A percentile compares a stretch with the other conserved stretches of the same genome.
These are phyloP conservation scores for Aspergillus hancockii DNA, from an alignment of 495 filamentous ascomycete genomes.

Conservation along the genomic window DNA sequence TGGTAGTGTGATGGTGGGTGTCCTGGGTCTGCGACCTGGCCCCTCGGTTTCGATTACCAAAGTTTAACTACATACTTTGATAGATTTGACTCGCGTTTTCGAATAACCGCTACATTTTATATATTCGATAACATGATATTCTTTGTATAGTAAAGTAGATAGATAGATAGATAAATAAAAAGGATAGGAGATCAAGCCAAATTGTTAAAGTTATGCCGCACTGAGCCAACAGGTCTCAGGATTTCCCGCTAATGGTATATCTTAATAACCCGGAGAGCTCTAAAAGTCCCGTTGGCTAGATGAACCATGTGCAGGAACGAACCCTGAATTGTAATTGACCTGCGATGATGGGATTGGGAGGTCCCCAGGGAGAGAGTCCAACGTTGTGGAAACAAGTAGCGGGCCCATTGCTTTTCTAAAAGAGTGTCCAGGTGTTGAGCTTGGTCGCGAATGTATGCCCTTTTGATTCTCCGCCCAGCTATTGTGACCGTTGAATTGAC, in stretches of 20 bases:
- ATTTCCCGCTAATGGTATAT: neutral
- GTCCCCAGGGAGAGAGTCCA: slow-evolving; percentile 37
- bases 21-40: too few relatives aligned
- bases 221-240: neutral
- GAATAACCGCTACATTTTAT: neutral
- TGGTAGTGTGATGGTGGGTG: too few relatives aligned
- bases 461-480: slow-evolving; percentile 33
- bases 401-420: slow-evolving; percentile 26
- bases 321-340: slow-evolving; percentile 35
- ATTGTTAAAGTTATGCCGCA: neutral
- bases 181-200: neutral
- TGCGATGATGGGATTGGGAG: slow-evolving; percentile 36
- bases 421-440: slow-evolving; percentile 24
- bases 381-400: slow-evolving; percentile 27
- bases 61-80: too few relatives aligned
- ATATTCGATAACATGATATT: neutral
- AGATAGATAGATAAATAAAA: neutral
- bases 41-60: too few relatives aligned
- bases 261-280: neutral
- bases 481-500: slow-evolving; percentile 28
- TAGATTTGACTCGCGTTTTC: too few relatives aligned
- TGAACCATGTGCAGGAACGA: slow-evolving; percentile 31
- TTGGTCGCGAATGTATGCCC: slow-evolving; percentile 26
- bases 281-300: slow-evolving; percentile 33
- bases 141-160: neutral